Evolutionary conservation across 371 early-diverging fungal species (phyloP).

Genomic region (Zychaea mexicana): DNA sequence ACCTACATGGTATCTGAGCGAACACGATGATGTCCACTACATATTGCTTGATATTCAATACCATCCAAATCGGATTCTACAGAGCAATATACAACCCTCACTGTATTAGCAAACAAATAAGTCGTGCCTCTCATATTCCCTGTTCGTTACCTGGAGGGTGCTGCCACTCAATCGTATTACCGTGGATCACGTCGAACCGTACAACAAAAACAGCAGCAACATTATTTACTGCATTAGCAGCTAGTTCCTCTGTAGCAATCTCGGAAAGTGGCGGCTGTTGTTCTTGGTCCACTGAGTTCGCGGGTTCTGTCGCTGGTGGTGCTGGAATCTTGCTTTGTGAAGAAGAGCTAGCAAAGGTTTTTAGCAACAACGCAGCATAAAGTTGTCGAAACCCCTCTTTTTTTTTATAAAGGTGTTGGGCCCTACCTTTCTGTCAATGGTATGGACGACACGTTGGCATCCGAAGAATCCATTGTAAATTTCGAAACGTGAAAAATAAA

Average conservation of each 20-base stretch:
- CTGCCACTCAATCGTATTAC: constrained; percentile 66
- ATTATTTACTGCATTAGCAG: constrained; percentile 12
- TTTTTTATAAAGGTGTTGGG: not conserved
- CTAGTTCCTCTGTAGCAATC: not conserved
- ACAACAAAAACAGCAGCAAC: constrained; percentile 58
- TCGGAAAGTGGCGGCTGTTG: too few species aligned
- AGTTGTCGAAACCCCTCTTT: too few species aligned
- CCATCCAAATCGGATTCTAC: constrained; percentile 55
- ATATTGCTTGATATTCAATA: constrained; percentile 62
- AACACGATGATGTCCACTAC: constrained; percentile 61
- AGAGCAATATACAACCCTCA: not conserved
- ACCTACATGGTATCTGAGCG: constrained; percentile 59
- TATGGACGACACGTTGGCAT: constrained; percentile 9
- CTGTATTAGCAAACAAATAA: not conserved
- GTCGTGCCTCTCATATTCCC: not conserved
- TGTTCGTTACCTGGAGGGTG: constrained; percentile 41
- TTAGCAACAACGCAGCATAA: too few species aligned
- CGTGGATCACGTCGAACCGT: constrained; percentile 58
- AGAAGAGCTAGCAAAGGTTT: not conserved
- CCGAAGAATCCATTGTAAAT: too few species aligned
- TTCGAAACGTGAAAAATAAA: too few species aligned
- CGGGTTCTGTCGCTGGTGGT: not conserved
- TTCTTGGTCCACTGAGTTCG: too few species aligned
- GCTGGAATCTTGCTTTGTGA: not conserved
- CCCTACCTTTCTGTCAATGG: constrained; percentile 13